Percentiles rank a stretch among this genome's conserved stretches.
phyloP scores from a whole-genome alignment of 768 basidiomycete genomes.

The Mycena metata region DNA sequence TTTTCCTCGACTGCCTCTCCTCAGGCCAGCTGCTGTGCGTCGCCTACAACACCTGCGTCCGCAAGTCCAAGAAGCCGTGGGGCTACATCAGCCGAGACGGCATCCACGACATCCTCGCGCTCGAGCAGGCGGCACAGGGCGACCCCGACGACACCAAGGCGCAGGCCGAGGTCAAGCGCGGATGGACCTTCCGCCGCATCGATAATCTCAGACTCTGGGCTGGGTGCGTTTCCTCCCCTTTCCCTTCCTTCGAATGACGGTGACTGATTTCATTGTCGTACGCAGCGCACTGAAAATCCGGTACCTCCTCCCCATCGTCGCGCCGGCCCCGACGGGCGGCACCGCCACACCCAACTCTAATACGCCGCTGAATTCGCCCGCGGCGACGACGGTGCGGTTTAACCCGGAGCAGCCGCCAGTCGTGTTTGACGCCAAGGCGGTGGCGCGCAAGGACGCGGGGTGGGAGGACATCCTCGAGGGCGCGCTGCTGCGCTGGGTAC shows the following conservation, averaged over 20 bases:
- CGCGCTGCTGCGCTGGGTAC: conserved; percentile 75
- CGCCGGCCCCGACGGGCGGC: conserved; percentile 56
- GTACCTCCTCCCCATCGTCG: conserved; percentile 79
- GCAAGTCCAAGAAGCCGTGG: conserved; percentile 88
- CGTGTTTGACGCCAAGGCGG: conserved; percentile 77
- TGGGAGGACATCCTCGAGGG: conserved; percentile 87
- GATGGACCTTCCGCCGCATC: conserved; percentile 88
- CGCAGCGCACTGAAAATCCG: conserved; percentile 84
- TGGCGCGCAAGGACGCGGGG: conserved; percentile 80
- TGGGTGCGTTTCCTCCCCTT: conserved; percentile 66
- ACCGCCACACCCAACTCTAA: conserved; percentile 37
- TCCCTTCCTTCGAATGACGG: no score
- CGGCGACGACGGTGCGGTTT: conserved; percentile 52
- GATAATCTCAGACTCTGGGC: conserved; percentile 91
- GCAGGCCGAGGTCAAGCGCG: conserved; percentile 61
- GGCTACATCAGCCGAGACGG: conserved; percentile 84
- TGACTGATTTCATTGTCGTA: conserved; percentile 13
- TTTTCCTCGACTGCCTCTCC: conserved; percentile 69
- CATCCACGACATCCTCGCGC: conserved; percentile 82
- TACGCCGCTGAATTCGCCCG: conserved; percentile 48
- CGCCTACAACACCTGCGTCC: conserved; percentile 85
- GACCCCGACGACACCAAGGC: conserved; percentile 48
- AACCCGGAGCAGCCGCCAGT: conserved; percentile 60
- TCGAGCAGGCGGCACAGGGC: conserved; percentile 64
- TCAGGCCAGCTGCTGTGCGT: conserved; percentile 86